Conservation (phyloP, 371 early-diverging fungal genomes). For the Enterocytospora artemiae region DNA sequence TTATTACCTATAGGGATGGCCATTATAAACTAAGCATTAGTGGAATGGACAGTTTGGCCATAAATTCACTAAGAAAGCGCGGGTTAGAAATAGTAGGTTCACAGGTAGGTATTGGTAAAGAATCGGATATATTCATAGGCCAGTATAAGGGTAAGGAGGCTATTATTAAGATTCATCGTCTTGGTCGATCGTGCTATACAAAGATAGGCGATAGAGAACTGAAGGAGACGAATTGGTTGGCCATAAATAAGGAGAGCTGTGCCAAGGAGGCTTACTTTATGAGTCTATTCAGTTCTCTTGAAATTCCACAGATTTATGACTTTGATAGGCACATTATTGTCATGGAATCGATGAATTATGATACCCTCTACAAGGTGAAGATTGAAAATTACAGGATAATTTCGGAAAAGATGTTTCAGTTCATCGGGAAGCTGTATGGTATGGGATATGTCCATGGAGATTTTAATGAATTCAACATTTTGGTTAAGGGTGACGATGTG, state of each 20-base stretch:
- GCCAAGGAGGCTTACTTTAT: constrained; percentile 45
- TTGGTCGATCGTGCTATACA: constrained; percentile 89
- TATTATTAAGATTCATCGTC: constrained; percentile 58
- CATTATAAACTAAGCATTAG: constrained; percentile 91
- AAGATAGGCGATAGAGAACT: constrained; percentile 91
- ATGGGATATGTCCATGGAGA: constrained; percentile 96
- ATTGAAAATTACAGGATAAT: constrained; percentile 75
- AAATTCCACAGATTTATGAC: constrained; percentile 82
- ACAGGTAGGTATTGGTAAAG: constrained; percentile 98
- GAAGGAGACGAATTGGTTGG: constrained; percentile 59
- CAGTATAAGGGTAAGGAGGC: constrained; percentile 38
- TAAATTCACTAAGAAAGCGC: constrained; percentile 76
- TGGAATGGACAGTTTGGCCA: constrained; percentile 94
- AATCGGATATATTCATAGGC: constrained; percentile 62
- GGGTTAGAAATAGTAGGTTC: constrained; percentile 82
- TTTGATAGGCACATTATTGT: constrained; percentile 88
- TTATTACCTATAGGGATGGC: constrained; percentile 36
- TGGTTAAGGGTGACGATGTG: constrained; percentile 68
- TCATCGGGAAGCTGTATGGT: constrained; percentile 81
- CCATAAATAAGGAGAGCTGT: constrained; percentile 58
- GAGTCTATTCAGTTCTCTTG: constrained; percentile 69
- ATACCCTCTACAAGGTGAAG: constrained; percentile 68
- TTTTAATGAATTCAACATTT: constrained; percentile 97
- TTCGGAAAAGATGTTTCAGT: constrained; percentile 76
- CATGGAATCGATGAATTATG: constrained; percentile 70